Conservation (phyloP, 140 eudicot genomes). For the Senecio squalidus region DNA sequence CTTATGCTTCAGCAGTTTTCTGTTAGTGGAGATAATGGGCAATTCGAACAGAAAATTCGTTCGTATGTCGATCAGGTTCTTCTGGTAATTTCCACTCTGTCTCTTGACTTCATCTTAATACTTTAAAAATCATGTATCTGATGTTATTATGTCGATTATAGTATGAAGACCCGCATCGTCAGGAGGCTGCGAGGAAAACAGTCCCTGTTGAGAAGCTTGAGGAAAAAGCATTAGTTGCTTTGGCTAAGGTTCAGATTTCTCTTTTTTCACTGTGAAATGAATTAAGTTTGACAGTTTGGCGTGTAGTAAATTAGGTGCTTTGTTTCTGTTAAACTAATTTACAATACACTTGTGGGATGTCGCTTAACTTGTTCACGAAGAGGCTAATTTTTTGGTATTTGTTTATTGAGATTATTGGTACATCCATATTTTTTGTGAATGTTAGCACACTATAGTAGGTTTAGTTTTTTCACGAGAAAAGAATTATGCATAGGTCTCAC, state of each 20-base stretch:
- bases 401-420: not conserved
- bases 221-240: conserved; percentile 79
- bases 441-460: not conserved
- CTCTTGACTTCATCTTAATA: not conserved
- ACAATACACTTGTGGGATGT: not conserved
- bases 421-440: not conserved
- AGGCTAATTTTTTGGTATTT: not conserved
- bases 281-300: no score
- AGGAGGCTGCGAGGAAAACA: conserved; percentile 76
- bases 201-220: conserved; percentile 85
- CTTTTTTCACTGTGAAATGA: conserved; percentile 7
- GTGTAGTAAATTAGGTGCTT: no score
- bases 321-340: not conserved
- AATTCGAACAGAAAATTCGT: conserved; percentile 50
- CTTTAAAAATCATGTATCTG: not conserved
- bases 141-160: conserved; percentile 24
- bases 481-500: not conserved
- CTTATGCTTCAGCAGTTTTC: conserved; percentile 74
- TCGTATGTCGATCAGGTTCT: conserved; percentile 68
- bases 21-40: conserved; percentile 44
- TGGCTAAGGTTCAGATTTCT: conserved; percentile 64
- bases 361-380: no score
- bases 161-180: conserved; percentile 84
- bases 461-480: not conserved
- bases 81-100: conserved; percentile 37